These are phyloP conservation scores for Truncatella angustata DNA, from an alignment of 2,329 filamentous ascomycete species.

Conservation along the genomic window DNA sequence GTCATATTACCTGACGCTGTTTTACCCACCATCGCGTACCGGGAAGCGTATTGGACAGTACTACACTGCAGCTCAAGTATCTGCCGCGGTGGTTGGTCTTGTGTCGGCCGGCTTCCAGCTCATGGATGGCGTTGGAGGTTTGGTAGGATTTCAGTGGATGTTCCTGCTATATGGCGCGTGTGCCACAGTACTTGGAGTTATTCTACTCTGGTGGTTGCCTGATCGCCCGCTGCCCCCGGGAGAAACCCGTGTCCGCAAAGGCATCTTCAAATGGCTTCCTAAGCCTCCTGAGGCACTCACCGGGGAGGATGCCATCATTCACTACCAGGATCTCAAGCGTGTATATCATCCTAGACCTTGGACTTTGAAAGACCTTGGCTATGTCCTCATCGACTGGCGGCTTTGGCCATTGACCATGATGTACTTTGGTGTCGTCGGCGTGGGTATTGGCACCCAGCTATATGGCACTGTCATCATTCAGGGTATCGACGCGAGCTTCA, in stretches of 20 bases:
- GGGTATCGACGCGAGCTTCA: conserved; percentile 71
- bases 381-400: conserved; percentile 79
- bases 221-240: conserved; percentile 77
- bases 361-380: conserved; percentile 67
- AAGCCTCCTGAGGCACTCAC: conserved; percentile 66
- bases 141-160: conserved; percentile 90
- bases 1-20: conserved; percentile 88
- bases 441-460: conserved; percentile 85
- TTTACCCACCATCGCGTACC: conserved; percentile 83
- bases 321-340: conserved; percentile 78
- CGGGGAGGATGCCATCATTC: conserved; percentile 75
- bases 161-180: conserved; percentile 83
- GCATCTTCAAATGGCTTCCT: conserved; percentile 66
- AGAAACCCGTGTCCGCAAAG: conserved; percentile 48
- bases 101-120: conserved; percentile 90
- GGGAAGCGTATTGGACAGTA: conserved; percentile 88
- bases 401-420: conserved; percentile 84
- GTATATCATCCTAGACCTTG: conserved; percentile 77
- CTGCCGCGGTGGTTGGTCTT: conserved; percentile 82
- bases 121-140: conserved; percentile 75
- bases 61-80: conserved; percentile 85
- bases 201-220: conserved; percentile 85
- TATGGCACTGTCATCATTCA: conserved; percentile 87
- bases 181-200: conserved; percentile 68
- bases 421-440: conserved; percentile 94